phyloP scores from a whole-genome alignment of 495 filamentous ascomycete species.

The Trichocladium antarcticum region DNA sequence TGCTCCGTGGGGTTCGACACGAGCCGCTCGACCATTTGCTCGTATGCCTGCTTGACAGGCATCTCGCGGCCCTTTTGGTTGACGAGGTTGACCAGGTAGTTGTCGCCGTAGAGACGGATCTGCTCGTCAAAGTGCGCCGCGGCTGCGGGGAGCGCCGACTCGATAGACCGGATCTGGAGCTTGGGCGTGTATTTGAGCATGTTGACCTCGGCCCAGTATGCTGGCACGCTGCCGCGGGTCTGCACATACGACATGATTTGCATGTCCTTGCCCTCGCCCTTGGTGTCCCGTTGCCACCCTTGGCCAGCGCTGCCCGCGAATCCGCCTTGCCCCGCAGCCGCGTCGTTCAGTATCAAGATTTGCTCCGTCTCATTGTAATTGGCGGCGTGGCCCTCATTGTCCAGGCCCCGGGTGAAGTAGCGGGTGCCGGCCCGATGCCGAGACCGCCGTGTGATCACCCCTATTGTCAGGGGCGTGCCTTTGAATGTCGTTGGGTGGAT shows the following conservation, averaged over 20 bases:
- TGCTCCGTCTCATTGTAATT: conserved; percentile 99
- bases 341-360: conserved; percentile 74
- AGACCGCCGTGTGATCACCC: conserved; percentile 77
- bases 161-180: conserved; percentile 73
- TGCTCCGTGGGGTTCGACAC: conserved; percentile 56
- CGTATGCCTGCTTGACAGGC: conserved; percentile 80
- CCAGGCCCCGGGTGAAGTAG: conserved; percentile 88
- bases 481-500: conserved; percentile 75
- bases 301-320: conserved; percentile 64
- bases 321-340: conserved; percentile 56
- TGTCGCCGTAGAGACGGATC: conserved; percentile 84
- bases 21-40: conserved; percentile 67
- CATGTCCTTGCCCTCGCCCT: conserved; percentile 52
- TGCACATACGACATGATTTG: conserved; percentile 91
- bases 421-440: conserved; percentile 79
- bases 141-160: conserved; percentile 69
- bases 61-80: conserved; percentile 88
- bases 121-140: conserved; percentile 84
- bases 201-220: conserved; percentile 92
- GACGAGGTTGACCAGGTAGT: conserved; percentile 91
- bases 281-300: conserved; percentile 50
- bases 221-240: conserved; percentile 86
- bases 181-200: conserved; percentile 79
- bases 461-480: conserved; percentile 68
- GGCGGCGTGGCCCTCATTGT: conserved; percentile 84